Base-by-base conservation (phyloP, 1,284 basidiomycete species). In the Fomitopsis betulina region DNA sequence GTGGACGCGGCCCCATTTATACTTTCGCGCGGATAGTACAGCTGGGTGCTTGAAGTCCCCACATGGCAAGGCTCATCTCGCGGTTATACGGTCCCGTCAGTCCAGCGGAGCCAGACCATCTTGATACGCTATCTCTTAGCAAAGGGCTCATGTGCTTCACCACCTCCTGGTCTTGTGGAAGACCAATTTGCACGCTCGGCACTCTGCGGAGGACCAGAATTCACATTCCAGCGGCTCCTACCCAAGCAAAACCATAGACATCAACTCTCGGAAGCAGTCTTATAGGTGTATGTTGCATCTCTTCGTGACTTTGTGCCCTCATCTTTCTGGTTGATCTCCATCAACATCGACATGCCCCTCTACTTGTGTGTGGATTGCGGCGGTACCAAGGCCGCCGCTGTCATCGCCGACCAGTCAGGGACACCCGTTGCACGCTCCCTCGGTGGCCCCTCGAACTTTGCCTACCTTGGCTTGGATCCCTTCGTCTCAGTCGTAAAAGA, bases 361-460 rank as follows among this genome's bases (percentile, higher is more conserved):
- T 88, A 82, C 68, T 83, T 93, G 61, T 91, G 87, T 66, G 84
- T 89, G 60, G 89, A 93, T 71, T 92, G 90, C 61, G 91, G 91
- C 35, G 91, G 89, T 21, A 88, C 89, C 50, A 93, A 93, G 76
- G 91, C 90, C 7, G 81, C 86, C 25, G 87, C 81, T 9, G 88
- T 82, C 61, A 81, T 93, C 68, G 76, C 76, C 59, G 77, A 85
- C 66, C 65, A 67, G 23, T 61, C 76, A 5, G 87, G 89, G 56
- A 72, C 73, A 2, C 77, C 90, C 65, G 60, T 89, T 52, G 86
- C 81, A 0, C 83, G 85, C 35, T 86, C 82, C 0, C 71, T 75
- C 15, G 84, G 82, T 8, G 89, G 89, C 2, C 85, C 84, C 2
- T 86, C 85, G 60, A 88, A 88, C 69, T 85, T 84, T 66, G 74